Evolutionary conservation across 2,329 filamentous ascomycete species (phyloP), one percentile per base, ranked within the genome.

Genomic region (Ceratocystis eucalypticola): DNA sequence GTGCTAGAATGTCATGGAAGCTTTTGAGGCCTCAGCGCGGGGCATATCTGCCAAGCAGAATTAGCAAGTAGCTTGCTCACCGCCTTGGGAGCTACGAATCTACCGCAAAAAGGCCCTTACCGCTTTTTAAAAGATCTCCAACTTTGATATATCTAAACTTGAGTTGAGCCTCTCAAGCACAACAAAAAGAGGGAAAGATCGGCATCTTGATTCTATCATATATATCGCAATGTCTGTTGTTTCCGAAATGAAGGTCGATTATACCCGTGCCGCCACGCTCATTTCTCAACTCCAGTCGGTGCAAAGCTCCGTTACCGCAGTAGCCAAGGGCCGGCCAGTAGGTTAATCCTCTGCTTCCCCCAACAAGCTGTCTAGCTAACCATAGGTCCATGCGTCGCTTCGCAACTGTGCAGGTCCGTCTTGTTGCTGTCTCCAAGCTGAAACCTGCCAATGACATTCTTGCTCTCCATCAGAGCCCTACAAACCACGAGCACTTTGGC

Each of bases 361-460:
- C 1, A 55, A n/a, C 3, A 2, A 15, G 17, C 5, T 33, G 17
- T 20, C 15, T 28, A 8, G n/a, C 53, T 62, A 65, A 64, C 45
- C 45, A 46, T 17, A 7, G 12, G 2, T n/a, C 17, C 25, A 8
- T 37, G 17, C 30, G 20, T 7, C 20, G 28, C 65, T 25, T 37
- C 30, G 25, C 10, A 22, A 17, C 62, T 70, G 12, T 41, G 37
- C 3, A 90, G 86, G 83, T 93, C 69, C 87, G 94, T 61, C 82
- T 99, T 48, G 91, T 99, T 53, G 93, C 94, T 33, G 94, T 99
- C 62, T 96, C 92, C 50, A 99, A 99, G 77, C 82, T 96, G 70
- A 97, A 99, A 77, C 93, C 94, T 15, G 90, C 87, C 68, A 89
- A 89, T 72, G 94, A 99, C 75, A 88, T 99, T 72, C 81, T 96